Conservation (phyloP, 1,284 basidiomycete genomes). For the Porodaedalea pini region DNA sequence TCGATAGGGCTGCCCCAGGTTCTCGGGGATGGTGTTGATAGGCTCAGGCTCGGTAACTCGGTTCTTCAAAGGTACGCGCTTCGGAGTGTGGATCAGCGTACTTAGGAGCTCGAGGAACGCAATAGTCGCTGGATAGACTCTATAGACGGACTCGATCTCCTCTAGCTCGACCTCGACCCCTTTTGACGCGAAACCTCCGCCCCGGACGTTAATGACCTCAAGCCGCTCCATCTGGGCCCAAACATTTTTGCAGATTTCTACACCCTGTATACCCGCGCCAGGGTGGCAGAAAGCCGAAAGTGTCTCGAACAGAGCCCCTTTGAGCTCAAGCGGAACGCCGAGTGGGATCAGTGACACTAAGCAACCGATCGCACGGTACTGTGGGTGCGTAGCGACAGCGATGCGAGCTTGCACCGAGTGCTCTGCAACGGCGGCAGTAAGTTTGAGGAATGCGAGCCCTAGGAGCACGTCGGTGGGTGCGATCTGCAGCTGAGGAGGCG, state of each 20-base stretch:
- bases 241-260: slow-evolving; percentile 77
- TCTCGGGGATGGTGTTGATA: slow-evolving; percentile 72
- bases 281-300: slow-evolving; percentile 83
- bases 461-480: slow-evolving; percentile 75
- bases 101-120: slow-evolving; percentile 84
- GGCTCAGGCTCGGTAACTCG: slow-evolving; percentile 58
- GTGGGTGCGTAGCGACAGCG: slow-evolving; percentile 74
- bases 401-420: slow-evolving; percentile 78
- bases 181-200: slow-evolving; percentile 41
- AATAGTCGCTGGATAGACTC: slow-evolving; percentile 82
- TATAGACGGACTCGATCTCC: slow-evolving; percentile 77
- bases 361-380: slow-evolving; percentile 76
- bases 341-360: slow-evolving; percentile 78
- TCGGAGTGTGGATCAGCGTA: slow-evolving; percentile 76
- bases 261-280: slow-evolving; percentile 66
- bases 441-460: slow-evolving; percentile 76
- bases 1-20: slow-evolving; percentile 71
- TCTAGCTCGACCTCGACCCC: slow-evolving; percentile 82
- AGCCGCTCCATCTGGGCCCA: slow-evolving; percentile 83
- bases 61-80: slow-evolving; percentile 58
- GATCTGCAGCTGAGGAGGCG: slow-evolving; percentile 43
- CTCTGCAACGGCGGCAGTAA: slow-evolving; percentile 77
- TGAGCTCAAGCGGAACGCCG: slow-evolving; percentile 85
- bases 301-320: slow-evolving; percentile 82
- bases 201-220: slow-evolving; percentile 77